Evolutionary conservation across 768 basidiomycete species (phyloP).

Genomic region (Auricularia cornea): DNA sequence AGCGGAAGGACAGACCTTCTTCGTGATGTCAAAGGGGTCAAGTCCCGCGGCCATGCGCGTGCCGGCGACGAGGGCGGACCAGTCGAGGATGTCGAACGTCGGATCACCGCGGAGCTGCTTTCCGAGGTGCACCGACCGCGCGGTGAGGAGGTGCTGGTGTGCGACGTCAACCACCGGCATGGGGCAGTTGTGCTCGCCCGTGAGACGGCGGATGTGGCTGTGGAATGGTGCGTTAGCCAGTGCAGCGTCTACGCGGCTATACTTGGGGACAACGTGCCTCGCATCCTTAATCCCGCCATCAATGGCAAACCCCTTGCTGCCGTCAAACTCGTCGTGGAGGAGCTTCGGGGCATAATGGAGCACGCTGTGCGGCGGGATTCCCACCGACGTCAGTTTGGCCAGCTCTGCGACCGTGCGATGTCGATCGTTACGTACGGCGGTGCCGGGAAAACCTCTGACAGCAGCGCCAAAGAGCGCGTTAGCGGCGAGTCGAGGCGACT

Average conservation of each 20-base stretch:
- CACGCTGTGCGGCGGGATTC: slow-evolving; percentile 32
- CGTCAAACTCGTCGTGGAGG: slow-evolving; percentile 66
- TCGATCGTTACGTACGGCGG: slow-evolving; percentile 36
- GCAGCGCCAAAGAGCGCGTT: slow-evolving; percentile 11
- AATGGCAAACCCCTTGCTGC: slow-evolving; percentile 63
- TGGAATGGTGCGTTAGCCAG: neutral
- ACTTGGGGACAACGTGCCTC: slow-evolving; percentile 16
- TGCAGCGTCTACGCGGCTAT: neutral
- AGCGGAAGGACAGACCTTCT: neutral
- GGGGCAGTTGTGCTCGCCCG: slow-evolving; percentile 54
- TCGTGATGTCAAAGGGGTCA: slow-evolving; percentile 19
- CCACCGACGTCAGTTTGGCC: slow-evolving; percentile 3
- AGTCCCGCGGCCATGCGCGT: slow-evolving; percentile 65
- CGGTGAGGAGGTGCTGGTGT: slow-evolving; percentile 70
- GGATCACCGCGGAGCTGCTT: slow-evolving; percentile 37
- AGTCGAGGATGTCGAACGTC: slow-evolving; percentile 58
- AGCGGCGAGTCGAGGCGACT: slow-evolving; percentile 2
- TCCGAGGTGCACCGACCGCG: slow-evolving; percentile 58
- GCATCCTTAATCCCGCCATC: slow-evolving; percentile 88
- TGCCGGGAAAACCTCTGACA: slow-evolving; percentile 58
- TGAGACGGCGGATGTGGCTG: slow-evolving; percentile 59
- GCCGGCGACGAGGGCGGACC: slow-evolving; percentile 76
- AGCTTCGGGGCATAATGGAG: slow-evolving; percentile 59
- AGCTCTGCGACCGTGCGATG: neutral
- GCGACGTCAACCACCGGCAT: slow-evolving; percentile 68